These are phyloP conservation scores for Hypocreales sp. DNA, from an alignment of 2,329 filamentous ascomycete genomes.

Conservation along the genomic window DNA sequence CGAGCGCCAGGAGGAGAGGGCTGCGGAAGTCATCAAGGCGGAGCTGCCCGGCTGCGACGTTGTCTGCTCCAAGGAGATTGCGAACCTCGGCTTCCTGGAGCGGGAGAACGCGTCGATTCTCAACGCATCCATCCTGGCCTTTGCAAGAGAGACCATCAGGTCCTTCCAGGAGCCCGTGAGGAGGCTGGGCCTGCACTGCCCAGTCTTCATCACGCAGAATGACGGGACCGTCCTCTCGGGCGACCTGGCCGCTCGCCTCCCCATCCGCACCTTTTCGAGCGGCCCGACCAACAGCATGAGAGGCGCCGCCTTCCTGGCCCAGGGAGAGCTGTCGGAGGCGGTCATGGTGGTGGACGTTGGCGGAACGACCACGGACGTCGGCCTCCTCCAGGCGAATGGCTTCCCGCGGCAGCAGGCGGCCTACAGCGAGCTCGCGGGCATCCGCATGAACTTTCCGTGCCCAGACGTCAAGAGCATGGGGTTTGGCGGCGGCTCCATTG, in stretches of 20 bases:
- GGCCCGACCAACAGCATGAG: constrained; percentile 39
- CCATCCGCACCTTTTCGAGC: constrained; percentile 36
- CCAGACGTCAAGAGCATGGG: constrained; percentile 40
- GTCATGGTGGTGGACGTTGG: constrained; percentile 41
- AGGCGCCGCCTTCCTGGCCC: constrained; percentile 36
- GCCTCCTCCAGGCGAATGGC: constrained; percentile 38
- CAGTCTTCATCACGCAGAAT: constrained; percentile 34
- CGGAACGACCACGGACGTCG: constrained; percentile 46
- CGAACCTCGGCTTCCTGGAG: constrained; percentile 25
- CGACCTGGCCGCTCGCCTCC: constrained; percentile 27
- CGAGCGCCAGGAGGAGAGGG: constrained; percentile 22
- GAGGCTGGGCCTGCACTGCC: constrained; percentile 23
- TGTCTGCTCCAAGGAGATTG: constrained; percentile 27
- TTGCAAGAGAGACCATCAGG: constrained; percentile 28
- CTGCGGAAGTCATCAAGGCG: constrained; percentile 19
- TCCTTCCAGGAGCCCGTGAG: constrained; percentile 30
- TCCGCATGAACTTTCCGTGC: constrained; percentile 43
- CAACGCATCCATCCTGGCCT: constrained; percentile 34
- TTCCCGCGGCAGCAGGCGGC: constrained; percentile 44
- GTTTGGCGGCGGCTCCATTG: constrained; percentile 34
- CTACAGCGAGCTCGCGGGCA: constrained; percentile 41
- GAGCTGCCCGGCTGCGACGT: constrained; percentile 18
- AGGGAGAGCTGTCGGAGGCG: constrained; percentile 7
- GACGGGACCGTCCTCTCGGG: constrained; percentile 36
- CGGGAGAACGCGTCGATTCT: constrained; percentile 39